Evolutionary conservation across 1,139 yeast species (phyloP), one percentile per base, ranked within the genome.

Genomic region (Candida freyschussii): DNA sequence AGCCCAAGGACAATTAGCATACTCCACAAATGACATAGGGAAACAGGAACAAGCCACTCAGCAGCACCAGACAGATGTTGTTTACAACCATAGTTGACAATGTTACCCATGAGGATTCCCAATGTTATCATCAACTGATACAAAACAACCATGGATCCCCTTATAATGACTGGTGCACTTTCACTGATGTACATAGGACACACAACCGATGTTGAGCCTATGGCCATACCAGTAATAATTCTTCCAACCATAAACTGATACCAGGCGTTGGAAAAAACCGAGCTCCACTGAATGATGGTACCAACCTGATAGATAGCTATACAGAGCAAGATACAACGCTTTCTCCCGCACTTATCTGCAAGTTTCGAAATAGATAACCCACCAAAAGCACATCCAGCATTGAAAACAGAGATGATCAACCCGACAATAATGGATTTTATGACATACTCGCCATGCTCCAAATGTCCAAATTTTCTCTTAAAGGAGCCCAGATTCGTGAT

Each of bases 301-400:
- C 84, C 85, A 21, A 67, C 52, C 21, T 64, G 55, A 47, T 76
- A 78, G 20, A 73, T 52, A 7, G 57, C 38, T 55, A 71, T 58
- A 17, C 79, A 59, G 15, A 62, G 36, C 51, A 62, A 63, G 13
- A 78, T 56, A 13, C 75, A 73, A 12, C 52, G 40, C 50, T 73
- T 70, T 47, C 83, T 62, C 18, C 86, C 86, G 43, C 56, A 53
- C 12, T 56, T 44, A 44, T 77, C 82, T 34, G 75, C 77, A 22
- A 63, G 27, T 45, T 67, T 70, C 18, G 78, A 69, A 14, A 81
- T 61, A n/a, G 71, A 51, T 18, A 82, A 57, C 17, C 89, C 86
- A 37, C 94, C 93, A 36, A 75, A 41, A 27, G 81, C 82, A 50
- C 89, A 80, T 17, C 89, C 87, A 29, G 79, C 60, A 50, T 80